Base-by-base conservation (phyloP, 441 rosid species). In the Viola pubescens region DNA sequence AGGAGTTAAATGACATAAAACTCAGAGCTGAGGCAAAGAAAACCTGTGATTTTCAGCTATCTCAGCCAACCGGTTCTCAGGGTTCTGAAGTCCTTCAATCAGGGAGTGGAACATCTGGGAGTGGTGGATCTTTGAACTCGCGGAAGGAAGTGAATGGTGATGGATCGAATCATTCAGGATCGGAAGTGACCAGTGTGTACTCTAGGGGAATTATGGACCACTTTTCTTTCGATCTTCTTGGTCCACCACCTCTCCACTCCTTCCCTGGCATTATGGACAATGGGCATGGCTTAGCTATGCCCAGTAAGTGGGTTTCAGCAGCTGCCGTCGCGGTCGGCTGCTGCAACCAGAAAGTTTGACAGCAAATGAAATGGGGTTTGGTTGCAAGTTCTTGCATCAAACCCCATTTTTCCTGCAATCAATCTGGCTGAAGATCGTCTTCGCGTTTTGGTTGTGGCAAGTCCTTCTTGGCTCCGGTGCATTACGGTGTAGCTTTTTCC, bases 381-480 rank as follows among this genome's bases (percentile, higher is more conserved):
- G 75, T 62, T 77, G 65, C 9, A 12, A 12, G 13, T 60, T 52
- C 14, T 10, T 59, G 40, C 61, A 58, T 61, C 68, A 56, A 16
- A 14, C 60, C 66, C 63, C 59, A 13, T 46, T 73, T 54, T 60
- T 67, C 56, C 63, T 51, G 40, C 77, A 78, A 71, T 81, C 91
- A 65, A 69, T 64, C 46, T 68, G 73, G 55, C 34, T 47, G 66
- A 48, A 55, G 79, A 51, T 68, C 9, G 59, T 61, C 70, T 68
- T 56, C 39, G 13, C 71, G 63, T 58, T 68, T 76, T 68, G 89
- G 82, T 79, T 80, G 85, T 79, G 98, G 98, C 98, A 88, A 88
- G 52, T 86, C 98, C 87, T 88, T 84, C 92, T 91, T 91, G 98
- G 96, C 98, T 88, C 83, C 71, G 19, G 34, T 38, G 57, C 64